Base-by-base conservation (phyloP, 177 flowering plant species). In the Vitis hybrid region DNA sequence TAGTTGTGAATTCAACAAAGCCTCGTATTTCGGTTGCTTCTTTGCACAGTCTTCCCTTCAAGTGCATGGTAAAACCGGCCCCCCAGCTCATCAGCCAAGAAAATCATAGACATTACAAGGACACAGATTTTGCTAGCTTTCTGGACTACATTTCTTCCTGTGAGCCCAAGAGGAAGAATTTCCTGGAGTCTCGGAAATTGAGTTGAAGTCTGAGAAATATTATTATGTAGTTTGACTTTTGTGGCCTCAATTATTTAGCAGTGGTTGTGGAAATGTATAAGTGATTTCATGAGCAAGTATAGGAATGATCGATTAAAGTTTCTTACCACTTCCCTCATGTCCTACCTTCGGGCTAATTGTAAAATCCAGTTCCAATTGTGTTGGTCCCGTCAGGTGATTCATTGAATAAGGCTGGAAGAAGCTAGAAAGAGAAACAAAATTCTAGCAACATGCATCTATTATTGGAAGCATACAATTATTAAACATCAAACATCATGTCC, bases 1-100 rank as follows among this genome's bases (percentile, higher is more conserved):
- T 87, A 1, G 26, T 82, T 2, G 90, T 84, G 63, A 91, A 91
- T 64, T 72, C 90, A 0, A 65, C 50, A 10, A 82, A 67, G 67
- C 57, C 82, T 50, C 78, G 97, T 2, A 77, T 85, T 1, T 90
- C 97, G 0, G 87, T 88, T 59, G 97, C 94, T 26, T 82, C 94
- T 3, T 67, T 91, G 78, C 97, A 89, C 68, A 83, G 86, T 60
- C 71, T 91, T 11, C 86, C 91, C 1, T 77, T 79, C 62, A 53
- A 81, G 9, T 64, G 71, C 18, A 65, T 50, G 26, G 73, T 91
- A 12, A 51, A 78, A 48, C 94, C 97, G 2, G 80, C 80, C 11
- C 75, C 85, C 0, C 68, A 71, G 22, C 88, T 91, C 34, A 61
- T 89, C 10, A 68, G 77, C 55, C 78, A 83, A 55, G 72, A 68